These are phyloP conservation scores for Annulohypoxylon truncatum DNA, from an alignment of 2,329 filamentous ascomycete species.

Conservation along the genomic window DNA sequence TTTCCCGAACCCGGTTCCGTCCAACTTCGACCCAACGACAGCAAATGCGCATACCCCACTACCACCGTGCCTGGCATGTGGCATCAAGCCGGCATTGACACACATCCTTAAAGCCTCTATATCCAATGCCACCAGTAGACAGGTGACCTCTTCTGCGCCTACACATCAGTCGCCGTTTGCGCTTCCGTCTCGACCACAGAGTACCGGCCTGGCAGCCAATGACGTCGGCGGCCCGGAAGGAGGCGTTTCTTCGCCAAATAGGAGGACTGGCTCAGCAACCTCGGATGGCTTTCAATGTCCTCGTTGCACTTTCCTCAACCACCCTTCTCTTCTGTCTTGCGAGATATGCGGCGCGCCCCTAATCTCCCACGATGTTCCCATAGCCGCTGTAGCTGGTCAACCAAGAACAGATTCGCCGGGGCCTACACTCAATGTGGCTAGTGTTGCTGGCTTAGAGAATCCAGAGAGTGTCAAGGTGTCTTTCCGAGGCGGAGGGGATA, in stretches of 20 bases:
- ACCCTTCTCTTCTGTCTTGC: constrained; percentile 85
- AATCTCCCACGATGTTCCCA: constrained; percentile 62
- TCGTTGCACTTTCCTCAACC: constrained; percentile 92
- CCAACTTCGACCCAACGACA: constrained; percentile 89
- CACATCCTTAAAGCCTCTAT: constrained; percentile 90
- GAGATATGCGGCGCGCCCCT: constrained; percentile 91
- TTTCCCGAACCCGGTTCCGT: constrained; percentile 91
- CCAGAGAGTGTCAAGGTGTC: constrained; percentile 88
- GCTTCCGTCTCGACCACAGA: constrained; percentile 24
- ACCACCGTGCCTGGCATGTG: constrained; percentile 90
- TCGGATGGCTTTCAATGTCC: constrained; percentile 72
- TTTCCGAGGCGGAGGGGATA: constrained; percentile 88
- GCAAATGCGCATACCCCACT: constrained; percentile 83
- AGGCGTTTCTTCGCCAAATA: constrained; percentile 17
- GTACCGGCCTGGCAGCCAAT: constrained; percentile 24
- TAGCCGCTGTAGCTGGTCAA: constrained; percentile 55
- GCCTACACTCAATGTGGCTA: constrained; percentile 66
- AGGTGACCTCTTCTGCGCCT: constrained; percentile 35
- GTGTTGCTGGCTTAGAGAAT: constrained; percentile 61
- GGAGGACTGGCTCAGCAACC: constrained; percentile 6
- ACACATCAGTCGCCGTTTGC: constrained; percentile 34
- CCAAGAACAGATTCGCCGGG: constrained; percentile 80
- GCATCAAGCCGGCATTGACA: constrained; percentile 88
- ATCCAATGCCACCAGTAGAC: constrained; percentile 71
- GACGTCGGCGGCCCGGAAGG: constrained; percentile 21